phyloP scores from a whole-genome alignment of 495 filamentous ascomycete species.

The Gamarada debralockiae region DNA sequence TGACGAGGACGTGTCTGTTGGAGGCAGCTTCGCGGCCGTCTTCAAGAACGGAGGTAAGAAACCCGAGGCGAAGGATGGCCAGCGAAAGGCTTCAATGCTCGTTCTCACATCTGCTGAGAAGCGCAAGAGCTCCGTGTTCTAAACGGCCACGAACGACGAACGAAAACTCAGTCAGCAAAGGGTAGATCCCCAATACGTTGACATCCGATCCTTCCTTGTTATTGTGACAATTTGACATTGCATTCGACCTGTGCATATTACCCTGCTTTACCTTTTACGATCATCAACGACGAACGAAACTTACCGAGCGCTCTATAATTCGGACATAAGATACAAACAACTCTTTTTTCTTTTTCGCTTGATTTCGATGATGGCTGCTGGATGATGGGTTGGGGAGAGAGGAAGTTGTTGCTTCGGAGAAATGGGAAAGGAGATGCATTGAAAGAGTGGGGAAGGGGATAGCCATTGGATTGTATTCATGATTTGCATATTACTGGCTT shows the following conservation, averaged over 20 bases:
- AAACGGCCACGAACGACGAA: constrained; percentile 8
- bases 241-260: constrained; percentile 31
- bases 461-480: constrained; percentile 25
- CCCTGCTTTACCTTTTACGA: constrained; percentile 24
- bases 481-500: constrained; percentile 10
- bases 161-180: constrained; percentile 16
- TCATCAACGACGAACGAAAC: constrained; percentile 19
- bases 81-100: constrained; percentile 80
- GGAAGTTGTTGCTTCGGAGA: not conserved
- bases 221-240: constrained; percentile 30
- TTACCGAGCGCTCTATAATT: constrained; percentile 22
- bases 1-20: constrained; percentile 45
- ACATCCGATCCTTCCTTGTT: constrained; percentile 28
- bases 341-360: constrained; percentile 15
- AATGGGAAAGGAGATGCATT: not conserved
- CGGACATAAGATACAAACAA: constrained; percentile 18
- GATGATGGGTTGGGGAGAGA: not conserved
- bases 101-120: constrained; percentile 88
- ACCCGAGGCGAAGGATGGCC: constrained; percentile 47
- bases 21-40: constrained; percentile 52
- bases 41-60: constrained; percentile 51
- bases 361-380: constrained; percentile 1
- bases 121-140: constrained; percentile 72
- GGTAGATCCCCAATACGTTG: constrained; percentile 27
- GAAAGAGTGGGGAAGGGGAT: not conserved